Conservation (phyloP, 176 grass and related monocot genomes). For the Poa annua region DNA sequence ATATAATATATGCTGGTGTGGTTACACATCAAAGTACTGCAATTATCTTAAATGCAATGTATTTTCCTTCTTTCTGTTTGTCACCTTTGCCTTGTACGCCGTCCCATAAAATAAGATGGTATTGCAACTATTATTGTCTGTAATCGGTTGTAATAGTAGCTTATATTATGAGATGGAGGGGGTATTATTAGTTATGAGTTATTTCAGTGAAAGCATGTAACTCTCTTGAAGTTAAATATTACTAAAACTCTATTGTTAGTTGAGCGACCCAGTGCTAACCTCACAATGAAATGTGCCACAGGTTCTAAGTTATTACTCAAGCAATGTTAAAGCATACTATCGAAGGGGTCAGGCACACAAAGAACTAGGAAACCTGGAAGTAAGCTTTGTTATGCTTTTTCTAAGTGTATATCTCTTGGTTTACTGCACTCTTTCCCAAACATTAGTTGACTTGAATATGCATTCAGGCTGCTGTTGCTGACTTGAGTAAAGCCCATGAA, state of each 20-base stretch:
- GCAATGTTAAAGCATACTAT: conserved; percentile 97
- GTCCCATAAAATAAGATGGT: too few species aligned
- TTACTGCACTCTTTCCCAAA: conserved; percentile 2
- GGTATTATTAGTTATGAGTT: conserved; percentile 1
- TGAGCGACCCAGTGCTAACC: conserved; percentile 17
- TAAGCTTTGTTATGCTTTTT: conserved; percentile 43
- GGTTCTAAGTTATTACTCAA: conserved; percentile 73
- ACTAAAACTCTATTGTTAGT: background rate
- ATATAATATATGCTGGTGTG: conserved; percentile 3
- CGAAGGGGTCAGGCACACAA: conserved; percentile 93
- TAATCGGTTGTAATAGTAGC: too few species aligned
- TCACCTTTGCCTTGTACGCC: background rate
- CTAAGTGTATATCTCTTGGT: background rate
- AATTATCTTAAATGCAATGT: conserved; percentile 15
- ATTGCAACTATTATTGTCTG: too few species aligned
- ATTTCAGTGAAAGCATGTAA: conserved; percentile 3
- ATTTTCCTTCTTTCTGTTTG: conserved; percentile 2
- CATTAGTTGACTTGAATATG: conserved; percentile 38
- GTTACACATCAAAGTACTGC: conserved; percentile 1
- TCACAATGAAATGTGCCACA: conserved; percentile 51
- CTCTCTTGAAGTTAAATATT: conserved; percentile 7
- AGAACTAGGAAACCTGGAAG: conserved; percentile 80
- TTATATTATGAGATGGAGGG: background rate
- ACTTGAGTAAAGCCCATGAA: conserved; percentile 83
- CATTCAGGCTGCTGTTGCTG: conserved; percentile 79